Conservation (phyloP, 176 grass and related monocot species). For the Zea mays region Zm-B73-REFERENCE-NAM-5.0 NC_050103.1:179698501-179699000, state of each 20-base stretch:
- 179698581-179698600: slow-evolving; percentile 11
- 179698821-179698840: slow-evolving; percentile 87
- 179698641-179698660: slow-evolving; percentile 90
- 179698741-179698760: slow-evolving; percentile 58
- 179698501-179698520: slow-evolving; percentile 68
- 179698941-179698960: slow-evolving; percentile 40
- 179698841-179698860: slow-evolving; percentile 87
- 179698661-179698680: slow-evolving; percentile 66
- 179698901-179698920: slow-evolving; percentile 61
- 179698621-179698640: slow-evolving; percentile 99
- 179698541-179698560: not conserved
- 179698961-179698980: not conserved
- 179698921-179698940: slow-evolving; percentile 87
- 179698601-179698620: slow-evolving; percentile 98
- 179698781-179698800: slow-evolving; percentile 92
- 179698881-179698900: slow-evolving; percentile 61
- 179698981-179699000: not conserved
- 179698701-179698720: slow-evolving; percentile 85
- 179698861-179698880: slow-evolving; percentile 87
- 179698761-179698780: slow-evolving; percentile 76
- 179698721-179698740: slow-evolving; percentile 90
- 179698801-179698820: slow-evolving; percentile 97
- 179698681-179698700: slow-evolving; percentile 97
- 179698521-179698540: not conserved
- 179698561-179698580: not conserved